Percentiles rank a stretch among this genome's conserved stretches.
Evolutionary conservation across 148 eudicot species (phyloP).

Genomic region (Spergularia marina): DNA sequence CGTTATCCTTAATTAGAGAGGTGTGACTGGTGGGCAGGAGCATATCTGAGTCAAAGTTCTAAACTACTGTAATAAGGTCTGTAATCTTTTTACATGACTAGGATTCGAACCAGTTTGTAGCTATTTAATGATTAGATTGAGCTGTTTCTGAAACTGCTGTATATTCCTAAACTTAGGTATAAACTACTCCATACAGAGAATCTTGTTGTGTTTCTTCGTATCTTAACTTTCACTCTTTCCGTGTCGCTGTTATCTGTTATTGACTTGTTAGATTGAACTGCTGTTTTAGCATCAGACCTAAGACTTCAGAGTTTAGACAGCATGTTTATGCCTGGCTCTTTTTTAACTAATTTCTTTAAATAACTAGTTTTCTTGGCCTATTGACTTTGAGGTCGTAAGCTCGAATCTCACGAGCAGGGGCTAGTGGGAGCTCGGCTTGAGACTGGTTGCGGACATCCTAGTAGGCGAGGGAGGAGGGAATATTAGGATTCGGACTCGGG

Average conservation of each 20-base stretch:
- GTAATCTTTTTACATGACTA: slow-evolving; percentile 10
- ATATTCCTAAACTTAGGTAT: slow-evolving; percentile 6
- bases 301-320: not conserved
- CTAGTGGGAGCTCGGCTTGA: too few species aligned
- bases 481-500: not conserved
- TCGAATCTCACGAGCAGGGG: too few species aligned
- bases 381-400: too few species aligned
- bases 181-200: not conserved
- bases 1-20: not conserved
- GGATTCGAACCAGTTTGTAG: slow-evolving; percentile 3
- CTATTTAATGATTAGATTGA: slow-evolving; percentile 3
- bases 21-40: not conserved
- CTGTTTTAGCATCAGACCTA: not conserved
- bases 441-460: too few species aligned
- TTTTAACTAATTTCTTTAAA: not conserved
- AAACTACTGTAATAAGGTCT: not conserved
- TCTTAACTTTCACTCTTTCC: not conserved
- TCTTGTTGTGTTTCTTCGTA: not conserved
- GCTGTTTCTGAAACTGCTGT: slow-evolving; percentile 1
- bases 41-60: not conserved
- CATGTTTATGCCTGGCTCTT: not conserved
- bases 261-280: slow-evolving; percentile 4
- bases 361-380: not conserved
- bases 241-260: not conserved
- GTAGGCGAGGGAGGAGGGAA: too few species aligned